phyloP scores from a whole-genome alignment of 1,139 yeast species.

The Zhuliangozyma blackwelliae region DNA sequence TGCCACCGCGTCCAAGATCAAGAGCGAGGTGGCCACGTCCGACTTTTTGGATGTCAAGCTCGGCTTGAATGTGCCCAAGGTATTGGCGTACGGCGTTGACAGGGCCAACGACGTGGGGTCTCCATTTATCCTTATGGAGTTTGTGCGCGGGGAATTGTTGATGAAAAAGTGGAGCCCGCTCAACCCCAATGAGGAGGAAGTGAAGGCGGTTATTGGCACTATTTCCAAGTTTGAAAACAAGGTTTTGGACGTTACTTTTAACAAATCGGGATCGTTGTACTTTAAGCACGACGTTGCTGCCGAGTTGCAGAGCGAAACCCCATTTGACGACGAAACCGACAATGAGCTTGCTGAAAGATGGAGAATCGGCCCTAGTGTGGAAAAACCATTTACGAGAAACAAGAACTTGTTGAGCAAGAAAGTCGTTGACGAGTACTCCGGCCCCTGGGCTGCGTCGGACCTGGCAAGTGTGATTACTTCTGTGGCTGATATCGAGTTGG shows the following conservation, averaged over 20 bases:
- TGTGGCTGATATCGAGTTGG: conserved; percentile 65
- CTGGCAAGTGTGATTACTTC: conserved; percentile 60
- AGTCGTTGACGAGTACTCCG: conserved; percentile 47
- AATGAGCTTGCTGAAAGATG: conserved; percentile 57
- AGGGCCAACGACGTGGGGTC: conserved; percentile 57
- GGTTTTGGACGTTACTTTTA: conserved; percentile 53
- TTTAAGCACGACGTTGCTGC: conserved; percentile 58
- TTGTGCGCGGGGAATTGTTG: conserved; percentile 69
- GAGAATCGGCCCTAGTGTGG: conserved; percentile 89
- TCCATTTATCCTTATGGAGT: conserved; percentile 81
- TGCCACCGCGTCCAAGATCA: conserved; percentile 62
- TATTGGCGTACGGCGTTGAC: conserved; percentile 66
- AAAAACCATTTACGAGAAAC: conserved; percentile 70
- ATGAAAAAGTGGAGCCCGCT: conserved; percentile 93
- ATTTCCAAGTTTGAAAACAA: conserved; percentile 57
- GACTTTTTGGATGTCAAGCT: conserved; percentile 66
- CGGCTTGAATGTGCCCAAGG: conserved; percentile 62
- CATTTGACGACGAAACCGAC: conserved; percentile 58
- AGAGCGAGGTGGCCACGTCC: conserved; percentile 90
- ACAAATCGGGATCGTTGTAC: conserved; percentile 76
- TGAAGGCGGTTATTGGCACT: conserved; percentile 57
- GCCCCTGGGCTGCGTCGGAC: conserved; percentile 68
- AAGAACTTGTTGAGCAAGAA: conserved; percentile 45
- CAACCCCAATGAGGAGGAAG: conserved; percentile 31
- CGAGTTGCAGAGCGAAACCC: conserved; percentile 37